A percentile compares a stretch with the other conserved stretches of the same genome.
phyloP scores from a whole-genome alignment of 2,329 filamentous ascomycete genomes.

The Cercospora janseana region DNA sequence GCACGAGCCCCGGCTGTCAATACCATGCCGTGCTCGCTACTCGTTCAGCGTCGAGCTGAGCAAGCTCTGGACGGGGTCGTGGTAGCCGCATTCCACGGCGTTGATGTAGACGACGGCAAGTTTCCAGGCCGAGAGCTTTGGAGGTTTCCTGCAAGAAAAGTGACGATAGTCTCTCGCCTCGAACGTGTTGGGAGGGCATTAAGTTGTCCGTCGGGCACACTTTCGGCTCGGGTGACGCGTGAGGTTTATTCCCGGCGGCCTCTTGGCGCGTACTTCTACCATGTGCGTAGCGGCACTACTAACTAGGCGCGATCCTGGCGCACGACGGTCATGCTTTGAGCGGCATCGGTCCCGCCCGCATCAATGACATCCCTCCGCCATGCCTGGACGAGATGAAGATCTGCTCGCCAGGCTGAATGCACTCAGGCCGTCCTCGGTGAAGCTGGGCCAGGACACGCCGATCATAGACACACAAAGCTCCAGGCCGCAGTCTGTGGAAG shows the following conservation, averaged over 20 bases:
- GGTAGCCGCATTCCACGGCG: constrained; percentile 18
- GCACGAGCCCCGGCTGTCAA: constrained; percentile 13
- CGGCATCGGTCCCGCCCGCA: constrained; percentile 1
- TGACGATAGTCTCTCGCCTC: background rate
- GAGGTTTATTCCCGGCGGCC: constrained; percentile 5
- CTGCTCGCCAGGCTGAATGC: constrained; percentile 52
- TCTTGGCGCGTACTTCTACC: constrained; percentile 6
- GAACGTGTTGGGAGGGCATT: background rate
- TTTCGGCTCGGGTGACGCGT: constrained; percentile 7
- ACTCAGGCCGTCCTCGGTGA: constrained; percentile 46
- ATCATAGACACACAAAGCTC: constrained; percentile 29
- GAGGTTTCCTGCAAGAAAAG: background rate
- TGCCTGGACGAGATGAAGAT: constrained; percentile 39
- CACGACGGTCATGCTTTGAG: background rate
- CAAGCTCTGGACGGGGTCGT: constrained; percentile 9
- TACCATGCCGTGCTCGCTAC: constrained; percentile 13
- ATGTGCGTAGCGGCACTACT: no score
- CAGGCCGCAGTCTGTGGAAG: constrained; percentile 28
- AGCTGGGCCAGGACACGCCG: constrained; percentile 29
- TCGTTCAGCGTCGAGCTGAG: constrained; percentile 14
- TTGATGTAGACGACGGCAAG: background rate
- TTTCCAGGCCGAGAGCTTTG: background rate
- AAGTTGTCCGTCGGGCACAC: background rate
- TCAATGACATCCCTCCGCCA: constrained; percentile 13
- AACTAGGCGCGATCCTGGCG: no score